Percentiles rank a stretch among this genome's conserved stretches.
phyloP scores from a whole-genome alignment of 2,329 filamentous ascomycete species.

The Akanthomyces dipterigenus region DNA sequence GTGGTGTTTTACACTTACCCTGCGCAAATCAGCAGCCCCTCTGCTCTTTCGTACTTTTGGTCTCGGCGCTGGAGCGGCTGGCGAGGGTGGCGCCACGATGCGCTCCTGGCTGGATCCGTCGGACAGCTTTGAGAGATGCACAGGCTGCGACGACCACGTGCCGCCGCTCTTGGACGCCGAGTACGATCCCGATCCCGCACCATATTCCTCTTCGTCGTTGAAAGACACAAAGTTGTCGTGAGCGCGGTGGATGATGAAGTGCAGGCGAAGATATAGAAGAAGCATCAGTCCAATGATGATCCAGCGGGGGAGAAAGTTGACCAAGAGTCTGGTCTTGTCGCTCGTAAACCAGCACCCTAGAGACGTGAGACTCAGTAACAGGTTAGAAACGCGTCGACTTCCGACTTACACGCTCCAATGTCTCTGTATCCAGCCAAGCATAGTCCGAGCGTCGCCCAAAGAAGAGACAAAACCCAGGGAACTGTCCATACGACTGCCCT shows the following conservation, averaged over 20 bases:
- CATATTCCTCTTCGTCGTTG: slow-evolving; percentile 16
- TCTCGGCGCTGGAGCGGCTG: background rate
- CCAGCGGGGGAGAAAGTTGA: slow-evolving; percentile 37
- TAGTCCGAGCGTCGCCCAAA: slow-evolving; percentile 29
- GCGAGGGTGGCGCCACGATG: background rate
- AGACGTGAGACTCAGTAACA: background rate
- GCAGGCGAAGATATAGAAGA: slow-evolving; percentile 31
- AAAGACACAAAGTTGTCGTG: slow-evolving; percentile 28
- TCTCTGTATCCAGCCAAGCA: slow-evolving; percentile 24
- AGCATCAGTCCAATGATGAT: slow-evolving; percentile 32
- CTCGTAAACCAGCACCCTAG: slow-evolving; percentile 29
- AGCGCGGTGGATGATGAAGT: slow-evolving; percentile 31
- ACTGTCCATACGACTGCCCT: slow-evolving; percentile 25
- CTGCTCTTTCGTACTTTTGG: background rate
- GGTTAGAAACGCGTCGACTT: background rate
- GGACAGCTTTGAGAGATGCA: background rate
- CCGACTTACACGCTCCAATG: slow-evolving; percentile 23
- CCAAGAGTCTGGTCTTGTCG: slow-evolving; percentile 29
- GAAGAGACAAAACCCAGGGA: slow-evolving; percentile 29
- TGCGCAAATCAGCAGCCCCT: slow-evolving; percentile 16
- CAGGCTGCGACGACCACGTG: slow-evolving; percentile 15
- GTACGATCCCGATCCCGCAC: background rate
- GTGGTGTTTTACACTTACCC: slow-evolving; percentile 10
- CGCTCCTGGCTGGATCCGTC: slow-evolving; percentile 4
- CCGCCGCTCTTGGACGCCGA: slow-evolving; percentile 15